Evolutionary conservation across 73 alveolate species (phyloP).

Genomic region (Tetrahymena malaccensis): DNA sequence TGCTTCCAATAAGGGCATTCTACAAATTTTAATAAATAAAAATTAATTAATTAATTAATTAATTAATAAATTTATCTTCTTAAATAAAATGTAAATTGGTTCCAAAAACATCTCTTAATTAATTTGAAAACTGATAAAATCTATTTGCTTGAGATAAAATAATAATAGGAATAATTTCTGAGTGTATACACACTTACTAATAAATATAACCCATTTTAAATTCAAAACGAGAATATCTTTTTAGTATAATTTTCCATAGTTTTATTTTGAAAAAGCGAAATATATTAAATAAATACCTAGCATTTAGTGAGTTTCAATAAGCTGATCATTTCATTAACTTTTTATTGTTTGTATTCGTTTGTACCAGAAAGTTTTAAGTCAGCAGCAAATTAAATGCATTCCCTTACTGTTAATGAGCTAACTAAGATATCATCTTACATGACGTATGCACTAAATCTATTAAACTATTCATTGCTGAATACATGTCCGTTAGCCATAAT

Average conservation of each 20-base stretch:
- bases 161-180: not conserved
- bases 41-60: not conserved
- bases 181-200: not conserved
- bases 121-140: not conserved
- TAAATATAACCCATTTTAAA: not conserved
- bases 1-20: slow-evolving; percentile 47
- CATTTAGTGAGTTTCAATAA: slow-evolving; percentile 44
- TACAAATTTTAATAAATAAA: not conserved
- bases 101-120: too few relatives aligned
- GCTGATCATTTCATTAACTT: slow-evolving; percentile 36
- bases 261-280: not conserved
- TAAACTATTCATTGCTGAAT: slow-evolving; percentile 4
- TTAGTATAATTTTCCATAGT: not conserved
- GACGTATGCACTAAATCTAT: slow-evolving; percentile 35
- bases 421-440: slow-evolving; percentile 45
- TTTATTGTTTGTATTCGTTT: not conserved
- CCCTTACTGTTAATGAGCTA: slow-evolving; percentile 39
- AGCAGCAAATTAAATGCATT: slow-evolving; percentile 41
- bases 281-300: not conserved
- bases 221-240: too few relatives aligned
- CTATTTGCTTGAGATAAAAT: not conserved
- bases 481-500: slow-evolving; percentile 21
- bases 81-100: not conserved
- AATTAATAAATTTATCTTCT: not conserved
- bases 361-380: slow-evolving; percentile 13